Percentiles rank a stretch among this genome's conserved stretches.
Conservation (phyloP, 169 alveolate genomes). For the Plasmodium berghei region DNA sequence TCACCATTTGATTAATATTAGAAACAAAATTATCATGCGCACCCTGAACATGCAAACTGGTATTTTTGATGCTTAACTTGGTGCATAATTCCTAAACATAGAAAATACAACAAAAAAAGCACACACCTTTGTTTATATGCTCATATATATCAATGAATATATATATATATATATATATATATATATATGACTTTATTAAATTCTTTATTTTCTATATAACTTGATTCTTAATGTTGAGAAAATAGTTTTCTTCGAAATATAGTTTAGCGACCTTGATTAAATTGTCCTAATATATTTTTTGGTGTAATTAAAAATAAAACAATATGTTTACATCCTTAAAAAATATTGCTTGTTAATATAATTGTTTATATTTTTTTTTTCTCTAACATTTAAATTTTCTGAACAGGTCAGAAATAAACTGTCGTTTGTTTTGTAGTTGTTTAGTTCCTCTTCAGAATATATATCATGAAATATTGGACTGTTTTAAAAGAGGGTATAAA, state of each 20-base stretch:
- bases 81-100: slow-evolving; percentile 25
- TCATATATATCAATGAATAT: background rate
- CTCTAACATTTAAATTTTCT: slow-evolving; percentile 38
- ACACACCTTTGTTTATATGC: background rate
- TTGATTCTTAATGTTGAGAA: slow-evolving; percentile 52
- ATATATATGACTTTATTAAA: background rate
- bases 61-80: slow-evolving; percentile 13
- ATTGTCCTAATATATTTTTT: slow-evolving; percentile 19
- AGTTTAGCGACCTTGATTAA: slow-evolving; percentile 51
- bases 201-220: slow-evolving; percentile 11
- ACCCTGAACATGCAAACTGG: slow-evolving; percentile 27
- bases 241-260: slow-evolving; percentile 33
- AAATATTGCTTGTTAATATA: slow-evolving; percentile 18
- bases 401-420: slow-evolving; percentile 53
- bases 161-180: slow-evolving; percentile 14
- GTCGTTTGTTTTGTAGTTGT: slow-evolving; percentile 23
- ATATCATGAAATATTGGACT: slow-evolving; percentile 32
- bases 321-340: background rate
- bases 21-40: slow-evolving; percentile 14
- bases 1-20: slow-evolving; percentile 22
- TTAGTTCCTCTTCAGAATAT: slow-evolving; percentile 44
- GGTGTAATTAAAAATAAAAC: background rate
- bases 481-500: background rate
- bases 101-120: background rate
- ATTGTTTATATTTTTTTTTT: background rate